Conservation (phyloP, 2,329 filamentous ascomycete genomes). For the Penicillium sp. region DNA sequence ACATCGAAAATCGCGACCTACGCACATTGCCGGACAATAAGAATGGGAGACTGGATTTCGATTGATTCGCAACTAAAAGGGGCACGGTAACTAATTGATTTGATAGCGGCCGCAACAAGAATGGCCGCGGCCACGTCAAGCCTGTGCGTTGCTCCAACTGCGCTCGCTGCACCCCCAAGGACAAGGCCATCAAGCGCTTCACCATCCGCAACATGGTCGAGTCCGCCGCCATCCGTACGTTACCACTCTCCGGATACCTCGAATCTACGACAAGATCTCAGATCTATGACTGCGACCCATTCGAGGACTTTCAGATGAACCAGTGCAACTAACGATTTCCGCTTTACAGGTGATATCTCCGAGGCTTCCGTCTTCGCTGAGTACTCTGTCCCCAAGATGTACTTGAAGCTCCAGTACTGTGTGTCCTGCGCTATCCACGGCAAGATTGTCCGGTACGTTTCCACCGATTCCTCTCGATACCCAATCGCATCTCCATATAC, state of each 20-base stretch:
- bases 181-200: slow-evolving; percentile 99
- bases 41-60: slow-evolving; percentile 17
- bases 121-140: slow-evolving; percentile 99
- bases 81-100: slow-evolving; percentile 19
- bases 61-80: slow-evolving; percentile 4
- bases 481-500: slow-evolving; percentile 3
- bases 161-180: slow-evolving; percentile 90
- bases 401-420: slow-evolving; percentile 99
- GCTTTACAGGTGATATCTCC: slow-evolving; percentile 85
- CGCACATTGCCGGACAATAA: slow-evolving; percentile 17
- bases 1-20: slow-evolving; percentile 6
- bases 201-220: slow-evolving; percentile 99
- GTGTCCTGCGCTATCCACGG: slow-evolving; percentile 99
- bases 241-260: slow-evolving; percentile 13
- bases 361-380: slow-evolving; percentile 98
- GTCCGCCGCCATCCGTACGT: slow-evolving; percentile 98
- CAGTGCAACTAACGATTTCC: slow-evolving; percentile 7
- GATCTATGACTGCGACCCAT: background rate
- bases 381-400: slow-evolving; percentile 99
- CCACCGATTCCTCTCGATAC: background rate
- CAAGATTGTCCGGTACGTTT: slow-evolving; percentile 98
- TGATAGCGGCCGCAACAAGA: slow-evolving; percentile 94
- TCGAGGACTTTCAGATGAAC: background rate
- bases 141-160: slow-evolving; percentile 90
- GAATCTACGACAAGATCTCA: background rate